Evolutionary conservation across 352 stramenopile species (phyloP).

Genomic region (Peronospora farinosa): DNA sequence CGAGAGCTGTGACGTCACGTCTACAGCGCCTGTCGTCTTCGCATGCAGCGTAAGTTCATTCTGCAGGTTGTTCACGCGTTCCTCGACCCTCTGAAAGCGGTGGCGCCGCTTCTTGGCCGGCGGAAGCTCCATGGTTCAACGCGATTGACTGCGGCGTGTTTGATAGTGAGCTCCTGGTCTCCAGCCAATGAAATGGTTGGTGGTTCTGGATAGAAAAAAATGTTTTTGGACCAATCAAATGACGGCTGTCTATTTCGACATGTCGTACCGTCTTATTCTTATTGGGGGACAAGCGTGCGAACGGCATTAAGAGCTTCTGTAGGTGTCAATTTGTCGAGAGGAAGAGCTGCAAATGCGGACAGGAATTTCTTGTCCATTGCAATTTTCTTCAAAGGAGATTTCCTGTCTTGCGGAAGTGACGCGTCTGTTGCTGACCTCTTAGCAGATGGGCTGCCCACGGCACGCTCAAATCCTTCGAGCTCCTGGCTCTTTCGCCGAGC

Average conservation of each 20-base stretch:
- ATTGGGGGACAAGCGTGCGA: constrained; percentile 19
- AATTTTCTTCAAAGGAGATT: constrained; percentile 34
- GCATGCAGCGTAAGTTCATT: constrained; percentile 72
- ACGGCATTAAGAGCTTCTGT: constrained; percentile 39
- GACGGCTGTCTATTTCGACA: neutral
- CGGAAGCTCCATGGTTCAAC: constrained; percentile 19
- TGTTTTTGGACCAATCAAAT: constrained; percentile 3
- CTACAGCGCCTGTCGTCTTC: constrained; percentile 65
- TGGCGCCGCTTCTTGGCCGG: constrained; percentile 67
- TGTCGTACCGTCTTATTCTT: constrained; percentile 1
- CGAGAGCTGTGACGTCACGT: constrained; percentile 51
- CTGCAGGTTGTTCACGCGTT: constrained; percentile 74
- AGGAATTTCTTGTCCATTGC: constrained; percentile 34
- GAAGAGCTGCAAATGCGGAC: constrained; percentile 55
- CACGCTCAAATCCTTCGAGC: constrained; percentile 84
- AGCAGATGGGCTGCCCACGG: constrained; percentile 21
- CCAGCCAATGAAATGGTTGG: constrained; percentile 20
- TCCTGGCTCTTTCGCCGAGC: constrained; percentile 92
- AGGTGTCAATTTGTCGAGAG: constrained; percentile 50
- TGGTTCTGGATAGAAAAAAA: constrained; percentile 3
- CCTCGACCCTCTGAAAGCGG: constrained; percentile 78
- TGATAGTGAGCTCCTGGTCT: constrained; percentile 8
- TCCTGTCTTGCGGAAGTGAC: constrained; percentile 9
- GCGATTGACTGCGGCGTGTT: constrained; percentile 5
- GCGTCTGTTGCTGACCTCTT: constrained; percentile 19